Percentiles rank a stretch among this genome's conserved stretches.
These are phyloP conservation scores for Heterobasidion irregulare DNA, from an alignment of 1,284 basidiomycete genomes.

Conservation along the genomic window DNA sequence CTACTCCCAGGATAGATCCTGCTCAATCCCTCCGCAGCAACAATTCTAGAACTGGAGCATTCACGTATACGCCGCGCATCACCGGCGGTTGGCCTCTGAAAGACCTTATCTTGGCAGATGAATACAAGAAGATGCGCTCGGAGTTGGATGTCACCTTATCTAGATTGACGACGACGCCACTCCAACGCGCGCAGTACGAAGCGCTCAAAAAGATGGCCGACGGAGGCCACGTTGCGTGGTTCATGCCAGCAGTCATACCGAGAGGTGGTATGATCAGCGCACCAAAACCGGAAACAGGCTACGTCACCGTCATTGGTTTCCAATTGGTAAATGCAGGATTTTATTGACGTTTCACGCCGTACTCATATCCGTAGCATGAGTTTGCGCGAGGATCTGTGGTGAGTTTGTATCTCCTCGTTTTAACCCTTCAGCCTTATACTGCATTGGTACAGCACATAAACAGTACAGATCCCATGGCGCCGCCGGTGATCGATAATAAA, in stretches of 20 bases:
- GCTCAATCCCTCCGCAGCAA: neutral
- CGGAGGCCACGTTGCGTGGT: conserved; percentile 9
- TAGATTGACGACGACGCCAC: conserved; percentile 4
- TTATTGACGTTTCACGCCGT: neutral
- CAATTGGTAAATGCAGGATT: neutral
- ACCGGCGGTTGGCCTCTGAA: conserved; percentile 8
- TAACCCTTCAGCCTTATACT: neutral
- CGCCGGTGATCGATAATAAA: conserved; percentile 7
- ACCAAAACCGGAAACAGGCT: conserved; percentile 5
- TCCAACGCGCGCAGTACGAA: conserved; percentile 8
- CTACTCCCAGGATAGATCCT: neutral
- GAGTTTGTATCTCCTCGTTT: neutral
- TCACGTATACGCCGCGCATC: conserved; percentile 8
- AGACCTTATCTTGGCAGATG: neutral
- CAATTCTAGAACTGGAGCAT: conserved; percentile 4
- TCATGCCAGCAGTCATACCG: conserved; percentile 10
- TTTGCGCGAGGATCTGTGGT: conserved; percentile 11
- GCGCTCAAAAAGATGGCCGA: conserved; percentile 8
- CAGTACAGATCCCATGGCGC: conserved; percentile 5
- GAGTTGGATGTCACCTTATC: conserved; percentile 7
- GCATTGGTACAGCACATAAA: conserved; percentile 9
- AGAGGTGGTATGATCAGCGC: conserved; percentile 7
- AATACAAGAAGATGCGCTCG: neutral
- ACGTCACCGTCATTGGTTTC: conserved; percentile 7
- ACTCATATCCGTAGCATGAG: conserved; percentile 4